These are phyloP conservation scores for Coniosporium tulheliwenetii DNA, from an alignment of 2,329 filamentous ascomycete genomes.

Conservation along the genomic window DNA sequence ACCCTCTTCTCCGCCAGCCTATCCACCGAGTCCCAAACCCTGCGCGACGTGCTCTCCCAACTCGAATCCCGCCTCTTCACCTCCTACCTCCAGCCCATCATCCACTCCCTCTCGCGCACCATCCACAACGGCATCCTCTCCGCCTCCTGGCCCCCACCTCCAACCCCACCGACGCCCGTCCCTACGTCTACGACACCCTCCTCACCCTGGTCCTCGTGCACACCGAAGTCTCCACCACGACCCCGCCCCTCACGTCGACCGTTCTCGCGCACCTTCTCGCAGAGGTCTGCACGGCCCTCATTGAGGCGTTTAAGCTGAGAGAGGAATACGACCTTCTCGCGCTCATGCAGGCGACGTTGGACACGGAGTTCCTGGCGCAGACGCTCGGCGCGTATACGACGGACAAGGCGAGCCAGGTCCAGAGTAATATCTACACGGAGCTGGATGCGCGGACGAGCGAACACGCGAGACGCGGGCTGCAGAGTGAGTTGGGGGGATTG, in stretches of 20 bases:
- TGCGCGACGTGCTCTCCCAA: constrained; percentile 76
- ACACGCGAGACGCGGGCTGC: constrained; percentile 61
- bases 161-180: constrained; percentile 57
- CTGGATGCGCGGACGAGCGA: constrained; percentile 82
- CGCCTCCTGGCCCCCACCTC: constrained; percentile 52
- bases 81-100: constrained; percentile 71
- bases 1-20: constrained; percentile 87
- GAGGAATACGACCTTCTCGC: constrained; percentile 58
- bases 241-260: constrained; percentile 58
- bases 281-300: constrained; percentile 62
- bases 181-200: constrained; percentile 81
- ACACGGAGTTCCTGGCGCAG: constrained; percentile 93
- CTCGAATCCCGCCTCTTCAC: constrained; percentile 87
- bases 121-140: constrained; percentile 59
- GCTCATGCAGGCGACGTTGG: constrained; percentile 91
- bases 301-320: constrained; percentile 57
- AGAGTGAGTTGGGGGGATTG: constrained; percentile 83
- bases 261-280: constrained; percentile 81
- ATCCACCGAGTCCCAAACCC: constrained; percentile 83
- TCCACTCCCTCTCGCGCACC: constrained; percentile 50
- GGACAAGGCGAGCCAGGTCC: constrained; percentile 62
- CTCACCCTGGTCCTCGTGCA: constrained; percentile 81
- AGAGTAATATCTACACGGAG: constrained; percentile 83
- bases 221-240: constrained; percentile 46
- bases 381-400: constrained; percentile 83